These are phyloP conservation scores for Psilocybe cyanescens DNA, from an alignment of 768 basidiomycete genomes.

Conservation along the genomic window DNA sequence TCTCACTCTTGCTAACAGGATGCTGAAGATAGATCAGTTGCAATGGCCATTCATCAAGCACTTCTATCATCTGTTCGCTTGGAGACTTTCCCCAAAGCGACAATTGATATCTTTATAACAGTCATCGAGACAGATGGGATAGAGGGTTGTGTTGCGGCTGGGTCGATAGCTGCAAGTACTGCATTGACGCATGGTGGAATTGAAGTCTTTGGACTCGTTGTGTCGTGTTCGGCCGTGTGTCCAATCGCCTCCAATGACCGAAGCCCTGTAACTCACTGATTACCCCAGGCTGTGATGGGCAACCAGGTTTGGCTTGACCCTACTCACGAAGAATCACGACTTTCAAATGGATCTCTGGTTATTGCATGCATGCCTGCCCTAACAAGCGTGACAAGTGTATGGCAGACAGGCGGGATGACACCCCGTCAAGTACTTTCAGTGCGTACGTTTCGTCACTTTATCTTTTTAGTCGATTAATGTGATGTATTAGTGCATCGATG, in stretches of 20 bases:
- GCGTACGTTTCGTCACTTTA: slow-evolving; percentile 27
- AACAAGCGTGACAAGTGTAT: slow-evolving; percentile 80
- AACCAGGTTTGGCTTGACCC: slow-evolving; percentile 81
- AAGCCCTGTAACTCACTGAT: not conserved
- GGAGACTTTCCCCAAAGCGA: slow-evolving; percentile 92
- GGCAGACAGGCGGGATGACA: slow-evolving; percentile 77
- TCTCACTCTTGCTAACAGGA: slow-evolving; percentile 59
- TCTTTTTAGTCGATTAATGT: not conserved
- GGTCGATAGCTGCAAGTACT: slow-evolving; percentile 84
- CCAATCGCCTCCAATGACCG: not conserved
- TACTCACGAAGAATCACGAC: slow-evolving; percentile 62
- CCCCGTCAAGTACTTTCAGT: slow-evolving; percentile 60
- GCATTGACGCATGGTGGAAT: slow-evolving; percentile 94
- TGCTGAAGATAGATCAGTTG: slow-evolving; percentile 88
- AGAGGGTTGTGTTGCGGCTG: slow-evolving; percentile 88
- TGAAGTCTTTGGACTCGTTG: slow-evolving; percentile 87
- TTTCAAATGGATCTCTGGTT: slow-evolving; percentile 69
- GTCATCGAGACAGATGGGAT: slow-evolving; percentile 92
- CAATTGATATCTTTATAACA: slow-evolving; percentile 88
- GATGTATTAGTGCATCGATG: slow-evolving; percentile 60
- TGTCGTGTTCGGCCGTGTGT: slow-evolving; percentile 79
- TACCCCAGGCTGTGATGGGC: slow-evolving; percentile 55
- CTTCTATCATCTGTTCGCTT: slow-evolving; percentile 83
- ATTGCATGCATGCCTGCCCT: slow-evolving; percentile 90
- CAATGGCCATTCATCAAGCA: slow-evolving; percentile 84